phyloP scores from a whole-genome alignment of 2,329 filamentous ascomycete genomes.

The Neonectria hederae region DNA sequence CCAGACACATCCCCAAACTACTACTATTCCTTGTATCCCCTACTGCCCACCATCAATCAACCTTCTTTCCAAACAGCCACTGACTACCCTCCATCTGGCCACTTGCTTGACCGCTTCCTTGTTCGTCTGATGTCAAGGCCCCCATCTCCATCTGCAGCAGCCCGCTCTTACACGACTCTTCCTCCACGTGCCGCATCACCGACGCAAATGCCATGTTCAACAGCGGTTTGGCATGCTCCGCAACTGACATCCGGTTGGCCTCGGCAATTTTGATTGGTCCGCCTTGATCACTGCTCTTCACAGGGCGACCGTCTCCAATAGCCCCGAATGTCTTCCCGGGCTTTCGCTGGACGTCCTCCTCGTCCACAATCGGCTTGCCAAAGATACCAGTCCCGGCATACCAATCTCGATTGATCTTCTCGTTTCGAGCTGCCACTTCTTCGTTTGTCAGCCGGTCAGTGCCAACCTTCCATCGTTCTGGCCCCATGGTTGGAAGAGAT shows the following conservation, averaged over 20 bases:
- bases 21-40: conserved; percentile 21
- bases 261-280: conserved; percentile 48
- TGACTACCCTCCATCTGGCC: conserved; percentile 13
- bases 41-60: conserved; percentile 7
- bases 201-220: conserved; percentile 53
- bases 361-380: conserved; percentile 46
- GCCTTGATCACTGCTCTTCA: conserved; percentile 38
- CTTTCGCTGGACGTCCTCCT: conserved; percentile 43
- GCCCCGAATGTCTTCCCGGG: conserved; percentile 47
- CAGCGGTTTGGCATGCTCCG: conserved; percentile 54
- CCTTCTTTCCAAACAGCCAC: conserved; percentile 32
- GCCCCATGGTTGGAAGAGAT: conserved; percentile 6
- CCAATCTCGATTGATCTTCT: conserved; percentile 48
- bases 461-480: conserved; percentile 25
- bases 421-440: conserved; percentile 38
- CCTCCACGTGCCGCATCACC: conserved; percentile 39
- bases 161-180: conserved; percentile 23
- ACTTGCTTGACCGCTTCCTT: background rate
- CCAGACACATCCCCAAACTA: conserved; percentile 27
- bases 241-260: conserved; percentile 49
- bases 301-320: conserved; percentile 50
- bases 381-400: conserved; percentile 52
- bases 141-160: conserved; percentile 3
- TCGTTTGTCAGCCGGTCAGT: conserved; percentile 37
- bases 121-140: background rate